Percentiles rank a stretch among this genome's conserved stretches.
Conservation (phyloP, 2,329 filamentous ascomycete species). For the Aspergillus quadricinctus region DNA sequence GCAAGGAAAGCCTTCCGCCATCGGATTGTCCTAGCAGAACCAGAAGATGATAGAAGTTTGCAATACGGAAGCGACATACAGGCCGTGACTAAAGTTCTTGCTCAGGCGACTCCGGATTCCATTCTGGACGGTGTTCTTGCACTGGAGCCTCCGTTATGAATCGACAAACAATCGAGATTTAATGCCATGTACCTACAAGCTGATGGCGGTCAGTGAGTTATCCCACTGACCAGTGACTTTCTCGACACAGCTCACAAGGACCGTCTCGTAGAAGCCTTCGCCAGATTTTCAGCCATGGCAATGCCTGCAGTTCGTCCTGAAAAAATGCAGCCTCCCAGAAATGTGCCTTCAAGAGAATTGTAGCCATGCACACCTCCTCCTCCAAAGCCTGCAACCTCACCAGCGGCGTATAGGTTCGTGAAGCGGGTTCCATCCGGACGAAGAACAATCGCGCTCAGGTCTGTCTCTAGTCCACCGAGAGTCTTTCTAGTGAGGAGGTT, state of each 20-base stretch:
- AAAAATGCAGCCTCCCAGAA: slow-evolving; percentile 61
- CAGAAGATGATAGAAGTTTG: slow-evolving; percentile 76
- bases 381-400: slow-evolving; percentile 58
- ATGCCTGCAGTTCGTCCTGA: slow-evolving; percentile 55
- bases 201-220: no score
- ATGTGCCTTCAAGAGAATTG: slow-evolving; percentile 59
- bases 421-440: slow-evolving; percentile 47
- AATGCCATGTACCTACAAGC: not conserved
- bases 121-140: slow-evolving; percentile 57
- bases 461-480: slow-evolving; percentile 59
- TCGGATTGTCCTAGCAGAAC: slow-evolving; percentile 65
- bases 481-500: slow-evolving; percentile 60
- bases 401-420: slow-evolving; percentile 56
- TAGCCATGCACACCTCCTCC: slow-evolving; percentile 62
- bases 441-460: slow-evolving; percentile 55
- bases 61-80: slow-evolving; percentile 83
- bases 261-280: not conserved
- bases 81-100: slow-evolving; percentile 64
- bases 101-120: slow-evolving; percentile 52
- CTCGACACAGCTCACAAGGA: not conserved
- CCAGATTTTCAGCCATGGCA: slow-evolving; percentile 35
- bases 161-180: not conserved
- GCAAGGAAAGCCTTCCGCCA: slow-evolving; percentile 85
- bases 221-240: not conserved
- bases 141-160: slow-evolving; percentile 53